phyloP scores from a whole-genome alignment of 1,284 basidiomycete species.

The Ganoderma resinaceum region DNA sequence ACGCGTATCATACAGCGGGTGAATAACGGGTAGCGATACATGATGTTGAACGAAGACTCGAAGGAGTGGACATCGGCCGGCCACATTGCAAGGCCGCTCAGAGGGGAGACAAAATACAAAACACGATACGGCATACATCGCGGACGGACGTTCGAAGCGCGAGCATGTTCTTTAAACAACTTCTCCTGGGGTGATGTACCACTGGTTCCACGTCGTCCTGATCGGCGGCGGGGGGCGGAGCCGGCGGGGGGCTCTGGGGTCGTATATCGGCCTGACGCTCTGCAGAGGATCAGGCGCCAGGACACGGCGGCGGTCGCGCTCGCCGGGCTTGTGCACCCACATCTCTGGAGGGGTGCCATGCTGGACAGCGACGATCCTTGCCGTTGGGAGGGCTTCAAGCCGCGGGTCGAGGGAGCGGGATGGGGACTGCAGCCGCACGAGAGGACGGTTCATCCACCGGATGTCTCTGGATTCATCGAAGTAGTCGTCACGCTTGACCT shows the following conservation, averaged over 20 bases:
- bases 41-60: not conserved
- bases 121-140: not conserved
- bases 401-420: not conserved
- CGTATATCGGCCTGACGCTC: slow-evolving; percentile 22
- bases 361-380: slow-evolving; percentile 31
- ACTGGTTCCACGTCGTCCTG: slow-evolving; percentile 29
- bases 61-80: not conserved
- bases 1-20: not conserved
- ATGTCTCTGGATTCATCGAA: not conserved
- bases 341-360: slow-evolving; percentile 28
- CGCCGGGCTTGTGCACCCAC: slow-evolving; percentile 18
- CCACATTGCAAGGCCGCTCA: slow-evolving; percentile 5
- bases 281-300: slow-evolving; percentile 4
- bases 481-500: not conserved
- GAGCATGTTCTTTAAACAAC: not conserved
- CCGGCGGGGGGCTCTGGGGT: slow-evolving; percentile 18
- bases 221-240: slow-evolving; percentile 19
- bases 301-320: not conserved
- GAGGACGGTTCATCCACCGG: not conserved
- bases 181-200: slow-evolving; percentile 25
- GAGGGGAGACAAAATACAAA: not conserved
- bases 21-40: slow-evolving; percentile 18
- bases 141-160: not conserved
- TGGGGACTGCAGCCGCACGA: not conserved
- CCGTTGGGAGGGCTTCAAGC: slow-evolving; percentile 12